Evolutionary conservation across 2,329 filamentous ascomycete species (phyloP).

Genomic region (Arthroderma sp.): DNA sequence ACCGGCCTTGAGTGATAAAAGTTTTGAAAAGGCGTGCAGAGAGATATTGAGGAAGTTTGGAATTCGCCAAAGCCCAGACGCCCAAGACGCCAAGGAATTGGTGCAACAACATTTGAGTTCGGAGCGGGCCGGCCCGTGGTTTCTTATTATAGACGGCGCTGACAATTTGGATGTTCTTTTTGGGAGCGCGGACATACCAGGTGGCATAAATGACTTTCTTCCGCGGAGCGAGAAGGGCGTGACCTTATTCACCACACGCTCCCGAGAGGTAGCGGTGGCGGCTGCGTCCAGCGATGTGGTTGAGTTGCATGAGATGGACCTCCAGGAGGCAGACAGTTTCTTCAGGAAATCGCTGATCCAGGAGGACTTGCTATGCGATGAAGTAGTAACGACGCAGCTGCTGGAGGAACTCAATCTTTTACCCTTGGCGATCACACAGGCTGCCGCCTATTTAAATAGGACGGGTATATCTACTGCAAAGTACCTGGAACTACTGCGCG

Average conservation of each 20-base stretch:
- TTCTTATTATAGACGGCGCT: neutral
- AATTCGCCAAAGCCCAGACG: neutral
- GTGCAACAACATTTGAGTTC: neutral
- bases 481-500: too few relatives aligned
- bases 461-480: too few relatives aligned
- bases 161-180: neutral
- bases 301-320: too few relatives aligned
- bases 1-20: neutral
- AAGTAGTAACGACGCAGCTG: too few relatives aligned
- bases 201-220: neutral
- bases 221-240: neutral
- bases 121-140: neutral
- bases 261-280: neutral
- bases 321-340: too few relatives aligned
- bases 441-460: too few relatives aligned
- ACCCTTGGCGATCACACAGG: too few relatives aligned
- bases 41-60: too few relatives aligned
- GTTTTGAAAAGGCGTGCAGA: neutral
- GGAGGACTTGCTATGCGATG: too few relatives aligned
- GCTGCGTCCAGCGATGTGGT: too few relatives aligned
- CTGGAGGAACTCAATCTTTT: too few relatives aligned
- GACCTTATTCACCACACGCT: neutral
- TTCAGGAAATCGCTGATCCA: too few relatives aligned
- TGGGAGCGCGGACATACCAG: neutral
- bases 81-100: neutral